These are phyloP conservation scores for Thelephora terrestris DNA, from an alignment of 1,284 basidiomycete genomes.

Conservation along the genomic window DNA sequence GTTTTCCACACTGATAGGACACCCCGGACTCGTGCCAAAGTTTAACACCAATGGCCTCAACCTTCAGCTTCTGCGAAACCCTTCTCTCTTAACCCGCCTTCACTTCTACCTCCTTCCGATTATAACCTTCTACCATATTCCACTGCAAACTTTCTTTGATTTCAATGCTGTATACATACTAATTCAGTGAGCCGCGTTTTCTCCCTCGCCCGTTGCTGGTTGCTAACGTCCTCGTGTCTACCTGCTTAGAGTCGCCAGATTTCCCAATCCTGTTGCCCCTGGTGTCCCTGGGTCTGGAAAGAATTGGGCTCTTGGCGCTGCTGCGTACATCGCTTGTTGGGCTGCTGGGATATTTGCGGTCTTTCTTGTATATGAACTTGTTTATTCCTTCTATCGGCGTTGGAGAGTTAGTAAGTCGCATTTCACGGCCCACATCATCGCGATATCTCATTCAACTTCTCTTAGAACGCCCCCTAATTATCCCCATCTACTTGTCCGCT, in stretches of 20 bases:
- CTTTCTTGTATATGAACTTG: constrained; percentile 69
- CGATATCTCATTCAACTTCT: constrained; percentile 1
- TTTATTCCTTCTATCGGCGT: constrained; percentile 69
- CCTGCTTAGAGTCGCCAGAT: constrained; percentile 46
- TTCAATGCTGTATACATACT: constrained; percentile 73
- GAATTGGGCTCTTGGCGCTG: constrained; percentile 69
- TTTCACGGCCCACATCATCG: constrained; percentile 2
- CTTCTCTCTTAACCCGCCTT: constrained; percentile 41
- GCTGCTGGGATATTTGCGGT: constrained; percentile 64
- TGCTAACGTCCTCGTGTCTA: constrained; percentile 7
- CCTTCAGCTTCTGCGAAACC: constrained; percentile 53
- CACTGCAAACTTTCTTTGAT: constrained; percentile 70
- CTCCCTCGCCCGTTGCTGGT: constrained; percentile 8
- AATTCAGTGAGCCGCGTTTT: constrained; percentile 48
- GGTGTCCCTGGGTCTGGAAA: constrained; percentile 57
- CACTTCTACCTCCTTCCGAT: constrained; percentile 61
- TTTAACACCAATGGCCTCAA: constrained; percentile 57
- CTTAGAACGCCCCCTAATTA: constrained; percentile 68
- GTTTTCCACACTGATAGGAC: constrained; percentile 27
- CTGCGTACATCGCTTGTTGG: constrained; percentile 74
- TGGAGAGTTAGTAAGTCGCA: constrained; percentile 75
- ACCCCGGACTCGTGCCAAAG: constrained; percentile 32
- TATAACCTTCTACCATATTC: constrained; percentile 59
- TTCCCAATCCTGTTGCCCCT: constrained; percentile 56
- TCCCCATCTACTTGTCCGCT: constrained; percentile 74